Percentiles rank a stretch among this genome's conserved stretches.
Evolutionary conservation across 2,329 filamentous ascomycete genomes (phyloP).

Genomic region (Teratosphaeria destructans): DNA sequence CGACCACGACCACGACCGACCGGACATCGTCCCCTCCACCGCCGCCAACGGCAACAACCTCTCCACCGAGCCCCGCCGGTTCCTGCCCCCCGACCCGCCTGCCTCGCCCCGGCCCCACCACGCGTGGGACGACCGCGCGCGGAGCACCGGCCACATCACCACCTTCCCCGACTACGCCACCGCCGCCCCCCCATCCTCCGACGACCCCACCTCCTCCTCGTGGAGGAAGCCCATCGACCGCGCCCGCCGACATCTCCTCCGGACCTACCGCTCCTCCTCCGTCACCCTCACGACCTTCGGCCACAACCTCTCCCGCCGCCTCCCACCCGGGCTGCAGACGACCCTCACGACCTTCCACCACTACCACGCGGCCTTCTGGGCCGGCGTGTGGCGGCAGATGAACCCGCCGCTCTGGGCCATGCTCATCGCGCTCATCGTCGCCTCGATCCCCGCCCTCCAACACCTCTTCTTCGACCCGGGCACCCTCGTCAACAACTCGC

Average conservation of each 20-base stretch:
- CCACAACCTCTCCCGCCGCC: conserved; percentile 33
- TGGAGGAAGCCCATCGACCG: conserved; percentile 19
- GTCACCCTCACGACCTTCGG: conserved; percentile 23
- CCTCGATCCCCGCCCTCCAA: conserved; percentile 75
- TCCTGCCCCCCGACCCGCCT: conserved; percentile 10
- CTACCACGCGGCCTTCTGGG: conserved; percentile 42
- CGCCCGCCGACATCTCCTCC: conserved; percentile 9
- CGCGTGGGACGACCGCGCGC: conserved; percentile 19
- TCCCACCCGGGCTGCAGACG: conserved; percentile 46
- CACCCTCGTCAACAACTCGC: conserved; percentile 84
- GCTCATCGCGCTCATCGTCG: conserved; percentile 81
- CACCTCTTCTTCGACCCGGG: conserved; percentile 77
- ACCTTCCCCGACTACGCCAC: conserved; percentile 26
- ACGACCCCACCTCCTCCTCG: conserved; percentile 5
- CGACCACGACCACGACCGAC: conserved; percentile 19
- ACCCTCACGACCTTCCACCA: conserved; percentile 33
- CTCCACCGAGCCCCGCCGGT: conserved; percentile 28
- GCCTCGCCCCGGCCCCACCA: conserved; percentile 23
- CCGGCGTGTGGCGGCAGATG: conserved; percentile 85
- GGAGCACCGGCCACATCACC: conserved; percentile 45
- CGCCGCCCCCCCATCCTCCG: conserved; percentile 7
- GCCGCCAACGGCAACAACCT: conserved; percentile 40
- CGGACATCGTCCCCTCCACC: conserved; percentile 27
- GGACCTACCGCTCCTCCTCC: conserved; percentile 15
- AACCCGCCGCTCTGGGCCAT: conserved; percentile 97